phyloP scores from a whole-genome alignment of 2,329 filamentous ascomycete genomes.

The Penicillium sp. region DNA sequence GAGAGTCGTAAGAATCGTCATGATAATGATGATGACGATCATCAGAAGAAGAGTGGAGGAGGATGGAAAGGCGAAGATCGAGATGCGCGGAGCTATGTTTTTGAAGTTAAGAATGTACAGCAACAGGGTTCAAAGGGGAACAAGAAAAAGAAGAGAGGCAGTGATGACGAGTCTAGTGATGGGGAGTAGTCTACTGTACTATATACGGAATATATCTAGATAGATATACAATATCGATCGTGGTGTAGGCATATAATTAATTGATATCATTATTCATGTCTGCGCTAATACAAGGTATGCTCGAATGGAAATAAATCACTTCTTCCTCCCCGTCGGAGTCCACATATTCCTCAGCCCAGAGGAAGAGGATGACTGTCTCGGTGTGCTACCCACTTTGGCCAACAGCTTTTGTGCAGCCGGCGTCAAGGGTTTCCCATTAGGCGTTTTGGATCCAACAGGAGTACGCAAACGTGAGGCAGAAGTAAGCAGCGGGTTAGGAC shows the following conservation, averaged over 20 bases:
- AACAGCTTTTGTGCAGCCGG: conserved; percentile 43
- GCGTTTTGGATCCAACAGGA: conserved; percentile 13
- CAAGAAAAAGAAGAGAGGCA: neutral
- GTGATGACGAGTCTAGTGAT: conserved; percentile 2
- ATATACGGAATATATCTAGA: neutral
- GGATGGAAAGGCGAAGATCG: conserved; percentile 48
- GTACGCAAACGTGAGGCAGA: conserved; percentile 20
- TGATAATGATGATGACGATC: neutral
- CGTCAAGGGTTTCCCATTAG: conserved; percentile 34
- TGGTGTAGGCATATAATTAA: neutral
- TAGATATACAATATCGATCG: neutral
- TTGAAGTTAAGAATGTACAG: conserved; percentile 39
- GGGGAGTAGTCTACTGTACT: neutral
- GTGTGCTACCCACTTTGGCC: conserved; percentile 32
- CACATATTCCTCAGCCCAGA: conserved; percentile 33
- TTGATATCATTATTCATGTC: neutral
- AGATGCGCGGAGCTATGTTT: conserved; percentile 44
- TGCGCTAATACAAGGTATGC: neutral
- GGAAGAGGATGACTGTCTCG: conserved; percentile 19
- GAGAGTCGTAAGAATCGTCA: conserved; percentile 34
- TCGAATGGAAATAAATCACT: neutral
- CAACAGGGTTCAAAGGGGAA: neutral
- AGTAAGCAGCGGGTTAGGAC: conserved; percentile 30
- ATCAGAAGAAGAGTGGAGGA: conserved; percentile 30
- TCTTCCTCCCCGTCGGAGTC: conserved; percentile 28